A percentile compares a stretch with the other conserved stretches of the same genome.
Evolutionary conservation across 2,329 filamentous ascomycete genomes (phyloP).

Genomic region (Trematosphaeria pertusa): DNA sequence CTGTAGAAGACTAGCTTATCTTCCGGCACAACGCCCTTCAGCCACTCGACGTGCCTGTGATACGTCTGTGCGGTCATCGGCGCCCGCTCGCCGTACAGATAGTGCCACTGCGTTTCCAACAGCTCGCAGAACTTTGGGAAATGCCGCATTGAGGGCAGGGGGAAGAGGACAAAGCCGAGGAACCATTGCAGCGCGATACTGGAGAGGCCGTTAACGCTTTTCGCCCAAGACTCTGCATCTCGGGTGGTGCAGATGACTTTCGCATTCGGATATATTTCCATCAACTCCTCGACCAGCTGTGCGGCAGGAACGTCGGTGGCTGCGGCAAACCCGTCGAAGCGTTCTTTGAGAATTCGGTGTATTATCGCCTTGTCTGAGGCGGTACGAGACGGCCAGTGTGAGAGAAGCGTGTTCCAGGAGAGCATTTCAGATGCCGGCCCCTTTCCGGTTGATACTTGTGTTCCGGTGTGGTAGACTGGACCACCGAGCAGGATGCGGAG

Average conservation of each 20-base stretch:
- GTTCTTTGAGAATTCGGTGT: constrained; percentile 35
- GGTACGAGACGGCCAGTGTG: constrained; percentile 5
- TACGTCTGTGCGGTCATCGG: constrained; percentile 3
- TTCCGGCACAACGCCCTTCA: constrained; percentile 18
- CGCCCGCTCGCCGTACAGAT: constrained; percentile 2
- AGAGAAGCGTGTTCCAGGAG: constrained; percentile 33
- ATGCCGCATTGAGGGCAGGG: constrained; percentile 3
- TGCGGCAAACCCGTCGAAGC: constrained; percentile 52
- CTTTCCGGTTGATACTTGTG: constrained; percentile 36
- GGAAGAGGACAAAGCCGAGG: constrained; percentile 1
- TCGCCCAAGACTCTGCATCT: constrained; percentile 19
- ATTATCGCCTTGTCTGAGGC: constrained; percentile 8
- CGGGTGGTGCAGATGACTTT: constrained; percentile 48
- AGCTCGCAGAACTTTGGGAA: background rate
- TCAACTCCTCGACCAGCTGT: constrained; percentile 52
- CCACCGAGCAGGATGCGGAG: constrained; percentile 57
- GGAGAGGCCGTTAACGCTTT: constrained; percentile 8
- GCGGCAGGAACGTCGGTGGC: constrained; percentile 54
- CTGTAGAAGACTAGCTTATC: constrained; percentile 17
- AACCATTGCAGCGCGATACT: background rate
- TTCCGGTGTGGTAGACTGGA: constrained; percentile 60
- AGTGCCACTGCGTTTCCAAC: background rate
- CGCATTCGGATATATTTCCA: constrained; percentile 58
- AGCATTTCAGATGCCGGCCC: constrained; percentile 20
- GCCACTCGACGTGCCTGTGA: constrained; percentile 12